Evolutionary conservation across 371 early-diverging fungal species (phyloP).

Genomic region (Actinomortierella wolfii): DNA sequence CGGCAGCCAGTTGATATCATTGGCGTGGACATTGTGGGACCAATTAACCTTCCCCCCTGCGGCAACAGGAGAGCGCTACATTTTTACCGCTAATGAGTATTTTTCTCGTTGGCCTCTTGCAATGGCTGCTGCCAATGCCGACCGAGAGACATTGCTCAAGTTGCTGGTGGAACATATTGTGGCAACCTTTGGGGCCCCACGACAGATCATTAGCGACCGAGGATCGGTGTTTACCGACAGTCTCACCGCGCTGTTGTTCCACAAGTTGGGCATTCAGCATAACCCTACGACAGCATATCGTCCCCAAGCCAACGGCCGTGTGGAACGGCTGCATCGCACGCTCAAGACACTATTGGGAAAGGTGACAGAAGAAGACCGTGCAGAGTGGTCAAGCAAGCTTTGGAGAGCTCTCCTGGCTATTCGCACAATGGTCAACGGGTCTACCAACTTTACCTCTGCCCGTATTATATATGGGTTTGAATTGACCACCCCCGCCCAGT

Average conservation of each 20-base stretch:
- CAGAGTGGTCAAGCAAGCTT: not conserved
- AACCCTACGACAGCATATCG: constrained; percentile 4
- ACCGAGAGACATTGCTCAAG: not conserved
- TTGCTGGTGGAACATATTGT: not conserved
- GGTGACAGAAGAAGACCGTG: not conserved
- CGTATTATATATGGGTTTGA: constrained; percentile 6
- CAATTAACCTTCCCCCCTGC: not conserved
- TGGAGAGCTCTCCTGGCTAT: constrained; percentile 7
- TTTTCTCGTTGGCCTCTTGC: not conserved
- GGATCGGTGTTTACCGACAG: constrained; percentile 2
- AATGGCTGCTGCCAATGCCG: not conserved
- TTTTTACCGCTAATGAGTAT: constrained; percentile 3
- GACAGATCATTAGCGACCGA: not conserved
- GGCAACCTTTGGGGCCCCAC: constrained; percentile 3
- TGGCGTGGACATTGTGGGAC: not conserved
- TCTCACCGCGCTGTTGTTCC: not conserved
- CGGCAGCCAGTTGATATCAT: not conserved
- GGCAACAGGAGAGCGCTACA: not conserved
- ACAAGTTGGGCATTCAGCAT: not conserved
- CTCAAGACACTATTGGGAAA: not conserved
- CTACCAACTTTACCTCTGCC: not conserved
- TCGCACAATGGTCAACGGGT: constrained; percentile 6
- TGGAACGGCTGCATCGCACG: constrained; percentile 6
- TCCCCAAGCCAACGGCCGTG: constrained; percentile 11
- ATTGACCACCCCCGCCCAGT: not conserved